These are phyloP conservation scores for Telfairia occidentalis DNA, from an alignment of 331 rosid species.

Conservation along the genomic window DNA sequence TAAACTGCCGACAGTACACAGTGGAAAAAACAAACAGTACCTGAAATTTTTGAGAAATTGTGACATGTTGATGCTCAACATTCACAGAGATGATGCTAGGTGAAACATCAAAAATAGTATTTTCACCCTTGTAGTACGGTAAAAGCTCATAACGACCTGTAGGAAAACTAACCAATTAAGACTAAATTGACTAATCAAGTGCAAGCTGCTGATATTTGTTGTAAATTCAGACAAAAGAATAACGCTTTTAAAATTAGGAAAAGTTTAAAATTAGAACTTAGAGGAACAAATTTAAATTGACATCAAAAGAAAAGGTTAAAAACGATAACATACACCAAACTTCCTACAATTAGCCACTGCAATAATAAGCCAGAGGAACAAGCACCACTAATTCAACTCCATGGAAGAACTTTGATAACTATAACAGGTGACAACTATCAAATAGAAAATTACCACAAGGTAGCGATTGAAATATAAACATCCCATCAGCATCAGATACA, in stretches of 20 bases:
- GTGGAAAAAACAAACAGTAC: conserved; percentile 25
- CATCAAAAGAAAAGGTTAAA: background rate
- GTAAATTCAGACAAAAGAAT: background rate
- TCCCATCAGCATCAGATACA: conserved; percentile 78
- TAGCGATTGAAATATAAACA: conserved; percentile 58
- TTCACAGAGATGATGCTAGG: conserved; percentile 59
- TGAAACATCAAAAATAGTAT: conserved; percentile 88
- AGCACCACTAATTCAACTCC: background rate
- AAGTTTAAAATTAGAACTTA: background rate
- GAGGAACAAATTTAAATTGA: background rate
- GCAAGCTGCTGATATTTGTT: background rate
- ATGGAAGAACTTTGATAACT: background rate
- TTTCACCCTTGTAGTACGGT: conserved; percentile 96
- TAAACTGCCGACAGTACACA: background rate
- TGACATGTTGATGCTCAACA: conserved; percentile 72
- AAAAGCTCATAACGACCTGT: conserved; percentile 78
- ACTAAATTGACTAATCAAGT: background rate
- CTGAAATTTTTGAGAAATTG: conserved; percentile 79
- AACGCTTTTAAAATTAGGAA: background rate
- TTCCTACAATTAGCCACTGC: background rate
- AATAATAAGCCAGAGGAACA: background rate
- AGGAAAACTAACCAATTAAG: conserved; percentile 19
- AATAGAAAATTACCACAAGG: conserved; percentile 70
- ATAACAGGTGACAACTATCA: conserved; percentile 9
- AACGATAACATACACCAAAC: background rate